Evolutionary conservation across 1,139 yeast genomes (phyloP).

Genomic region (Saccharomyces hybrid): DNA sequence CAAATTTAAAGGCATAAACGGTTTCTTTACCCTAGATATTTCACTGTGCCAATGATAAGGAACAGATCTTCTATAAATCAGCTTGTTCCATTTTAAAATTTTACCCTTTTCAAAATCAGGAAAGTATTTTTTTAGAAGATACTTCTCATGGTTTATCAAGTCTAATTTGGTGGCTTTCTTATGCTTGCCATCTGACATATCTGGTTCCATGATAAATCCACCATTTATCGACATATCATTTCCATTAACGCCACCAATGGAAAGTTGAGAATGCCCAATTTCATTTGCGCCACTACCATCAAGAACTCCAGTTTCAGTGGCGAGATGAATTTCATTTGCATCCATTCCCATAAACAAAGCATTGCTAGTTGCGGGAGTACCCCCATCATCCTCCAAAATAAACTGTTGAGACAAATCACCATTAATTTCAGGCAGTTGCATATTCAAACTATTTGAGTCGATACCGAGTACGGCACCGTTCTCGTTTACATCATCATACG

Average conservation of each 20-base stretch:
- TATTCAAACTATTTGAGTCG: background rate
- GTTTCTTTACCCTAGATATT: slow-evolving; percentile 13
- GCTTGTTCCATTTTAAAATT: slow-evolving; percentile 26
- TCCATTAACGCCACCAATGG: background rate
- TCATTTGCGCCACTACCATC: slow-evolving; percentile 8
- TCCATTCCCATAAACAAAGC: slow-evolving; percentile 26
- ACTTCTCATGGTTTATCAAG: slow-evolving; percentile 3
- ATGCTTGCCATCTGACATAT: slow-evolving; percentile 11
- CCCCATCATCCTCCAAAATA: background rate
- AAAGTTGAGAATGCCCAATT: background rate
- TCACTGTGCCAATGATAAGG: slow-evolving; percentile 28
- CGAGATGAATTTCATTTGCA: slow-evolving; percentile 9
- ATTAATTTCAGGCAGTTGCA: background rate
- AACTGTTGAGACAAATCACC: background rate
- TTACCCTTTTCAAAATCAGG: slow-evolving; percentile 29
- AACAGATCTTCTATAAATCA: slow-evolving; percentile 25
- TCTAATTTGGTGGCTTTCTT: slow-evolving; percentile 20
- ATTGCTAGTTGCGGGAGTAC: slow-evolving; percentile 8
- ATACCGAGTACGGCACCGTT: background rate
- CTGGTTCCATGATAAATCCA: slow-evolving; percentile 2
- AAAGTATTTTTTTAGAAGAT: slow-evolving; percentile 24
- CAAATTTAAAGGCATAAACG: slow-evolving; percentile 25
- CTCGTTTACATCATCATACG: slow-evolving; percentile 8
- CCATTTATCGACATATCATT: slow-evolving; percentile 1
- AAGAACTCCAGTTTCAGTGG: slow-evolving; percentile 15